phyloP scores from a whole-genome alignment of 176 grass and related monocot genomes.

The Carex myosuroides region DNA sequence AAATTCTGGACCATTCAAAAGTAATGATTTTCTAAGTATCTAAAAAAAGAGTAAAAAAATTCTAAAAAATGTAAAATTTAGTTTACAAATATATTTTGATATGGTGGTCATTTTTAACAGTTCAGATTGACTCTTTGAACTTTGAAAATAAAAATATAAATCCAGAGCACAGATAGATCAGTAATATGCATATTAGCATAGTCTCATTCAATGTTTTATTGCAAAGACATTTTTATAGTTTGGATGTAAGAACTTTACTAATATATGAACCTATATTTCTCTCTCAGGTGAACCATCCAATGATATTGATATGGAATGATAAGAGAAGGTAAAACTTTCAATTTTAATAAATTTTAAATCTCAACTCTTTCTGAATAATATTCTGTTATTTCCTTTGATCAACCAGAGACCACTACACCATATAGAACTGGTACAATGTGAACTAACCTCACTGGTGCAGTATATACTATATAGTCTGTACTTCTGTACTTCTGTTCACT shows the following conservation, averaged over 20 bases:
- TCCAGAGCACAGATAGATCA: too few species aligned
- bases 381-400: neutral
- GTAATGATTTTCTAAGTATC: too few species aligned
- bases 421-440: neutral
- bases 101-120: too few species aligned
- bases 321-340: neutral
- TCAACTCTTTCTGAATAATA: neutral
- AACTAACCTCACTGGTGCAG: neutral
- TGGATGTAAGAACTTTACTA: neutral
- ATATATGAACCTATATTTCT: neutral
- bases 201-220: neutral
- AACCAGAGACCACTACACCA: neutral
- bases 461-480: neutral
- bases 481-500: neutral
- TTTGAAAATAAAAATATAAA: too few species aligned
- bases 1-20: too few species aligned
- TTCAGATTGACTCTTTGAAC: too few species aligned
- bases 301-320: conserved; percentile 7
- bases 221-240: neutral
- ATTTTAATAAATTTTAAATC: neutral
- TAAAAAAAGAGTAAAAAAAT: too few species aligned
- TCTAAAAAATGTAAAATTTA: too few species aligned
- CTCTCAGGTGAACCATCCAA: neutral
- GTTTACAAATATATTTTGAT: too few species aligned
- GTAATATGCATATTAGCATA: too few species aligned